Evolutionary conservation across 257 asterid species (phyloP), one percentile per base, ranked within the genome.

Genomic region (Solanum ossicruentum): DNA sequence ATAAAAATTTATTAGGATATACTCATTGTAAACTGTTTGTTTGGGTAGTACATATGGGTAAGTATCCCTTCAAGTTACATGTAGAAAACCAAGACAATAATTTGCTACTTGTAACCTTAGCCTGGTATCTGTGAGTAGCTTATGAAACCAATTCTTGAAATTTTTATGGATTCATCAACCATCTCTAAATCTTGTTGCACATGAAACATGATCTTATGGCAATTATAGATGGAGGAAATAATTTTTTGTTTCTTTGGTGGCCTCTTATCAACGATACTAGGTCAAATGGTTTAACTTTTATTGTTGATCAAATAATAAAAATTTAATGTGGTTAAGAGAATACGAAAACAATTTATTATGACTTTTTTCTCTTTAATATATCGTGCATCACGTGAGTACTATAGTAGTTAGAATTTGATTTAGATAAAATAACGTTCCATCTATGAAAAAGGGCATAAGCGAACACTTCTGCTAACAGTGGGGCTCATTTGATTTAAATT

Each of bases 251-350:
- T 49, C 89, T 84, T 3, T 86, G 81, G 54, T 86, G 87, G 12
- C 83, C 84, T 86, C 87, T 84, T 61, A 87, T 84, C 21, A 87
- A 80, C 41, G 87, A 83, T 12, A 80, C 84, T 16, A 82, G 83
- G 55, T 80, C 85, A 56, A 84, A 80, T 67, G 71, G 87, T 26
- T 77, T 57, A 45, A 69, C 78, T 5, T 84, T 79, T 41, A 80
- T 70, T 8, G 85, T 70, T 57, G 89, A 86, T 67, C 83, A 67
- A 12, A 16, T 7, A 32, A 0, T 8, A 67, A 16, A 32, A 67
- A 41, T 67, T 67, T 67, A 15, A 67, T 67, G 75, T 36, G 49
- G 7, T 67, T 36, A 32, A 67, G 75, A 18, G 21, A 67, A 67
- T 32, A 67, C 4, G 49, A 16, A 8, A 67, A 32, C 43, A 67